Evolutionary conservation across 2,329 filamentous ascomycete genomes (phyloP).

Genomic region (Calonectria pteridis): DNA sequence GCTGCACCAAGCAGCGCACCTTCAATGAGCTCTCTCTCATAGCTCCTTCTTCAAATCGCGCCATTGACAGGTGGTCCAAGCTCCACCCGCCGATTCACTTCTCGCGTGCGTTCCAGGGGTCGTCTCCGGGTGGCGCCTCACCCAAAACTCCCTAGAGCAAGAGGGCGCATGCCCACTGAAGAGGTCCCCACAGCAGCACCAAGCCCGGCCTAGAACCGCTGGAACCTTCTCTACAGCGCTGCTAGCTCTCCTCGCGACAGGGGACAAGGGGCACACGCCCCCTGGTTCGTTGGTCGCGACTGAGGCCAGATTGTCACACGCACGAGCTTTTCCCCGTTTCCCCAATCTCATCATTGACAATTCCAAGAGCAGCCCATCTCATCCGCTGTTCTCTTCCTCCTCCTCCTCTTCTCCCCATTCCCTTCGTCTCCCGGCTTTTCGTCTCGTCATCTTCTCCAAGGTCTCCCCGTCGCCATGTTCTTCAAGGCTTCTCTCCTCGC

Average conservation of each 20-base stretch:
- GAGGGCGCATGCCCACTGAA: neutral
- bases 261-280: slow-evolving; percentile 22
- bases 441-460: slow-evolving; percentile 16
- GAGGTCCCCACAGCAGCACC: slow-evolving; percentile 6
- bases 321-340: slow-evolving; percentile 35
- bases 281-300: slow-evolving; percentile 34
- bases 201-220: slow-evolving; percentile 16
- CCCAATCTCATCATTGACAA: slow-evolving; percentile 28
- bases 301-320: slow-evolving; percentile 47
- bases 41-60: slow-evolving; percentile 13
- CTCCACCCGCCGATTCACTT: slow-evolving; percentile 22
- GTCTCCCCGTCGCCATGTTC: slow-evolving; percentile 67
- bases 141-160: slow-evolving; percentile 21
- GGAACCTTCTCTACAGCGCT: slow-evolving; percentile 17
- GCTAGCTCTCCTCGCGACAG: neutral
- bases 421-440: slow-evolving; percentile 20
- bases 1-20: neutral
- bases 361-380: slow-evolving; percentile 26
- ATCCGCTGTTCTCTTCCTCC: slow-evolving; percentile 21
- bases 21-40: neutral
- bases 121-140: slow-evolving; percentile 5
- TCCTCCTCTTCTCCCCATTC: slow-evolving; percentile 14
- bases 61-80: slow-evolving; percentile 30
- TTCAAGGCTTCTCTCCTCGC: slow-evolving; percentile 80
- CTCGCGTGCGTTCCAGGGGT: slow-evolving; percentile 12